A percentile compares a stretch with the other conserved stretches of the same genome.
phyloP scores from a whole-genome alignment of 805 yeast genomes.

The Kazachstania martiniae region DNA sequence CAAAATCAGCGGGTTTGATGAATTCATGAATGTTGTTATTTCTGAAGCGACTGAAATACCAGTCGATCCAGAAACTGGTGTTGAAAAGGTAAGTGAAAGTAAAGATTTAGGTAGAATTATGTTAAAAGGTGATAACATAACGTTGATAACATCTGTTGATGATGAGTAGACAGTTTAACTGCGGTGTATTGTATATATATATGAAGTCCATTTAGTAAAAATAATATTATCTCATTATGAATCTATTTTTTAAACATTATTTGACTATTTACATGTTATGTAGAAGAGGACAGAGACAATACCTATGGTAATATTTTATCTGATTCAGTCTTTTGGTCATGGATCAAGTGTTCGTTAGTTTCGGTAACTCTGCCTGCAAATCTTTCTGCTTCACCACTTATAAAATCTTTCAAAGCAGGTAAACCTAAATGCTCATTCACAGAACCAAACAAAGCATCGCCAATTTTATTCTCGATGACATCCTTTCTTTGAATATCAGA shows the following conservation, averaged over 20 bases:
- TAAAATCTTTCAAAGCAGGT: conserved; percentile 27
- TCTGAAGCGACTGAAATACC: conserved; percentile 57
- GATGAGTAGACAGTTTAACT: too few relatives aligned
- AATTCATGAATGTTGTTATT: conserved; percentile 80
- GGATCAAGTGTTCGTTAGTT: conserved; percentile 4
- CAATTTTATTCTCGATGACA: conserved; percentile 14
- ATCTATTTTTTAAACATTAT: too few relatives aligned
- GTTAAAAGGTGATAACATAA: conserved; percentile 89
- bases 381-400: conserved; percentile 24
- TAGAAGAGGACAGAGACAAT: too few relatives aligned
- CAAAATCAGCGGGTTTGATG: conserved; percentile 85
- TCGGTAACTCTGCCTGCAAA: conserved; percentile 20
- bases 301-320: conserved; percentile 2
- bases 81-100: conserved; percentile 14
- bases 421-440: conserved; percentile 27
- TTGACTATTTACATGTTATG: too few relatives aligned
- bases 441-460: conserved; percentile 31
- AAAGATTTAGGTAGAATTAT: conserved; percentile 62
- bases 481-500: conserved; percentile 3
- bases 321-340: conserved; percentile 1
- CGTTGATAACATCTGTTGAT: conserved; percentile 44
- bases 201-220: too few relatives aligned
- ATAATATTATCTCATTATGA: too few relatives aligned
- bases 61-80: conserved; percentile 33
- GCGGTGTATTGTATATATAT: too few relatives aligned